Evolutionary conservation across 1,139 yeast species (phyloP).

Genomic region (Scheffersomyces titani): DNA sequence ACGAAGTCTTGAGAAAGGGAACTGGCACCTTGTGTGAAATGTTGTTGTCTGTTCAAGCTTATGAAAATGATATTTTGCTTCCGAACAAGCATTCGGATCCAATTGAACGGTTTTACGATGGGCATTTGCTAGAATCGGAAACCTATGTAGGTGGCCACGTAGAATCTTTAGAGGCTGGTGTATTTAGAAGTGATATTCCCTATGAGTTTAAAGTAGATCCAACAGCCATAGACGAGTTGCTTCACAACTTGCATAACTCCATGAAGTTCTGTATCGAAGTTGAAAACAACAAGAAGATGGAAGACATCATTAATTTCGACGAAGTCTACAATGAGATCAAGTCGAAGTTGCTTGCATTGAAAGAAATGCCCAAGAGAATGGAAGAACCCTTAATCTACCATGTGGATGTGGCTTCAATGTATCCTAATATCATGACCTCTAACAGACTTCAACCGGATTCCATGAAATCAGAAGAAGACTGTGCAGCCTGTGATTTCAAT

Average conservation of each 20-base stretch:
- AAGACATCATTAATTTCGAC: conserved; percentile 78
- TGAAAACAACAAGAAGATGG: conserved; percentile 71
- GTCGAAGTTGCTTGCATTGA: conserved; percentile 55
- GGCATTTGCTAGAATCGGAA: conserved; percentile 91
- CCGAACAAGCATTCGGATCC: conserved; percentile 97
- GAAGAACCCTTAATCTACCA: conserved; percentile 92
- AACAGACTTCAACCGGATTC: conserved; percentile 98
- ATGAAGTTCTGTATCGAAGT: conserved; percentile 81
- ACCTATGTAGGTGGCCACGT: conserved; percentile 99
- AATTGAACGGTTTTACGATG: conserved; percentile 87
- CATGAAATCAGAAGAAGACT: conserved; percentile 91
- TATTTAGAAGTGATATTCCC: conserved; percentile 85
- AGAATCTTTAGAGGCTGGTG: conserved; percentile 97
- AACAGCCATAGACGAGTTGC: conserved; percentile 75
- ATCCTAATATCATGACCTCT: conserved; percentile 97
- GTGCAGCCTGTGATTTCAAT: conserved; percentile 97
- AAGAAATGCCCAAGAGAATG: conserved; percentile 59
- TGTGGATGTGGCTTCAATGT: conserved; percentile 99
- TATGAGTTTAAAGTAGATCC: conserved; percentile 79
- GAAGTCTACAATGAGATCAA: conserved; percentile 66
- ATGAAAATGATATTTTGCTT: conserved; percentile 67
- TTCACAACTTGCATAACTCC: conserved; percentile 73
- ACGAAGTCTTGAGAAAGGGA: conserved; percentile 93
- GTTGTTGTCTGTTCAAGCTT: conserved; percentile 97
- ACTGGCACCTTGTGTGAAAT: conserved; percentile 99